Evolutionary conservation across 106 monocot genomes (phyloP).

Genomic region (Dendrobium officinale): DNA sequence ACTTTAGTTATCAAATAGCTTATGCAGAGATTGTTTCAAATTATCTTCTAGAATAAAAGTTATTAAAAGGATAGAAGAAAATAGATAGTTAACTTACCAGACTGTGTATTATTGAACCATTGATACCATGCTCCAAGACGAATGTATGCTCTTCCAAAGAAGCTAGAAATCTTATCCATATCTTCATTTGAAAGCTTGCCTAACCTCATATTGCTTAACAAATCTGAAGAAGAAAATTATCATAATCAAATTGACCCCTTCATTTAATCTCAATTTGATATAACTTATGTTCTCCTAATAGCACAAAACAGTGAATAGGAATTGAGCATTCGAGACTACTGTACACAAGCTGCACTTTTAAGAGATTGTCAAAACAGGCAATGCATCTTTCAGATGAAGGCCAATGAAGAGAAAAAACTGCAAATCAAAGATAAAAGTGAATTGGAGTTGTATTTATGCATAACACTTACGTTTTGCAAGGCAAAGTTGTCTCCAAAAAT

Average conservation of each 20-base stretch:
- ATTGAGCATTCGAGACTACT: not conserved
- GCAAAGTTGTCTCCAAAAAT: not conserved
- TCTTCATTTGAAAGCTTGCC: slow-evolving; percentile 41
- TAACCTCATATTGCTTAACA: slow-evolving; percentile 30
- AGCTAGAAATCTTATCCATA: slow-evolving; percentile 41
- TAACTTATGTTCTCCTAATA: not conserved
- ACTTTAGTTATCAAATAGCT: not conserved
- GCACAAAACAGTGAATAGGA: not conserved
- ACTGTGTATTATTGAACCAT: slow-evolving; percentile 91
- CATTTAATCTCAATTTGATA: not conserved
- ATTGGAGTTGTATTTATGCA: not conserved
- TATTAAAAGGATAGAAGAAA: not conserved
- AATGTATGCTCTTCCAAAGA: slow-evolving; percentile 66
- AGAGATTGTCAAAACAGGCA: not conserved
- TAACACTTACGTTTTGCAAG: not conserved
- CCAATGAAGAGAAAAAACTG: not conserved
- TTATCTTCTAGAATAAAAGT: not conserved
- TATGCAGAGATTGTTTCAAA: not conserved
- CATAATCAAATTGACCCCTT: slow-evolving; percentile 1
- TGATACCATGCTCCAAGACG: slow-evolving; percentile 84
- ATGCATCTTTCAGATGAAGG: not conserved
- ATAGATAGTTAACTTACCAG: slow-evolving; percentile 37
- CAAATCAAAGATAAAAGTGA: not conserved
- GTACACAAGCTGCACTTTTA: not conserved
- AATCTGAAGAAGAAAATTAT: slow-evolving; percentile 33